Base-by-base conservation (phyloP, 2,329 filamentous ascomycete species). In the Pezicula neosporulosa region DNA sequence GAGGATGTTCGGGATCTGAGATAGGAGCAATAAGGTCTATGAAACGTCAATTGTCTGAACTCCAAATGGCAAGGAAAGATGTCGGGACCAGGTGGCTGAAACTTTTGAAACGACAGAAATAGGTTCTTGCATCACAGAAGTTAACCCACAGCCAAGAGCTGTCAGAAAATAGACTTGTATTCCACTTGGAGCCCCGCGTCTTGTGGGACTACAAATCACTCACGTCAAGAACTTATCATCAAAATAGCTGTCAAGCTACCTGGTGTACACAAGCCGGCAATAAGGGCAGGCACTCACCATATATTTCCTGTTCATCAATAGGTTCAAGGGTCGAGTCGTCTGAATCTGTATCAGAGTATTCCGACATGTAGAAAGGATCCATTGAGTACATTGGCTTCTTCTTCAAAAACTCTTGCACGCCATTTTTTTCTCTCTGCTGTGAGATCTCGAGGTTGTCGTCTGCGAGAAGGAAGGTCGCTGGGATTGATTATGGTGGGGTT, bases 271-370 rank as follows among this genome's bases (percentile, higher is more conserved):
- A 41, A 42, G 41, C 33, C 46, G 43, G 42, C 33, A 43, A 42
- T 27, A 37, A 41, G 27, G 41, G 45, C 47, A 44, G 21, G 18
- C 16, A 54, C 64, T 58, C 74, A 94, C 90, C 91, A 67, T 93
- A 99, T 39, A 99, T 93, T 71, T 99, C 94, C 70, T 97, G 94
- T 69, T 95, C 90, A 66, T 99, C 94, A 60, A 99, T 96, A 51
- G 89, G 88, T 62, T 97, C 92, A 35, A 85, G 77, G 1, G 76
- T 74, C 45, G 83, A 78, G 52, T 86, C 82, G 52, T 84, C 81
- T 3, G 65, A 64, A 38, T 67, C 63, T 33, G 60, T 55, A 45
- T 66, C 63, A 37, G 63, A 64, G 44, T 59, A 59, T 38, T 65
- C 65, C 43, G 62, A 65, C 49, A 62, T 51, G 48, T 65, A 65